Conservation (phyloP, 345 rosid genomes). For the Carallia brachiata region DNA sequence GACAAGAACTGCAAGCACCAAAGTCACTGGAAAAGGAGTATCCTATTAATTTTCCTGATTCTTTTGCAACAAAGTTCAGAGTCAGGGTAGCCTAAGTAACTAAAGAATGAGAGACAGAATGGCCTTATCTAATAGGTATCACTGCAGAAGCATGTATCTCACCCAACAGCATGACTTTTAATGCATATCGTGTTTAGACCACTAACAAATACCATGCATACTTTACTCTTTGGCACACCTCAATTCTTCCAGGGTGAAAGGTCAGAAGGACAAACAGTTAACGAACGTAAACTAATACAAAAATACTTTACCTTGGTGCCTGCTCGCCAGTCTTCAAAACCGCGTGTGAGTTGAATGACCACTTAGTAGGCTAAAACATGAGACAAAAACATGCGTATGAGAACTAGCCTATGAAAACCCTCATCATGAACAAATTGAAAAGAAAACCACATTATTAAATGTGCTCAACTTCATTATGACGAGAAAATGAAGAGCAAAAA, state of each 20-base stretch:
- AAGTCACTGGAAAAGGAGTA: too few relatives aligned
- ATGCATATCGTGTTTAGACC: too few relatives aligned
- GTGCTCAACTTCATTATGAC: background rate
- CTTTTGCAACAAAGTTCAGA: too few relatives aligned
- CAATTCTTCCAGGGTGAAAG: background rate
- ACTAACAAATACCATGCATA: too few relatives aligned
- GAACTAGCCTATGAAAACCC: conserved; percentile 12
- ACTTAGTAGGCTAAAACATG: conserved; percentile 70
- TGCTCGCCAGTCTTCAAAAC: conserved; percentile 76
- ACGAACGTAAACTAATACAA: background rate
- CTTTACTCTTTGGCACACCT: too few relatives aligned
- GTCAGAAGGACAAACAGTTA: background rate
- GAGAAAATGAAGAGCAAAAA: conserved; percentile 4
- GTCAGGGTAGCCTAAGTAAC: too few relatives aligned
- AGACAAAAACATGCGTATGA: conserved; percentile 15
- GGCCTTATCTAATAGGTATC: too few relatives aligned
- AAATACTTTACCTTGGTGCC: conserved; percentile 67
- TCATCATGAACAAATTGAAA: background rate
- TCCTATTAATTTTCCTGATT: too few relatives aligned
- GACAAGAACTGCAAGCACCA: too few relatives aligned
- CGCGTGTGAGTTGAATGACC: conserved; percentile 84
- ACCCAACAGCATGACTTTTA: too few relatives aligned
- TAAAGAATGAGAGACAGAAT: too few relatives aligned
- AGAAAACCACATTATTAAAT: background rate
- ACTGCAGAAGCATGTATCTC: too few relatives aligned